These are phyloP conservation scores for Seminavis robusta DNA, from an alignment of 108 stramenopile species.

Conservation along the genomic window DNA sequence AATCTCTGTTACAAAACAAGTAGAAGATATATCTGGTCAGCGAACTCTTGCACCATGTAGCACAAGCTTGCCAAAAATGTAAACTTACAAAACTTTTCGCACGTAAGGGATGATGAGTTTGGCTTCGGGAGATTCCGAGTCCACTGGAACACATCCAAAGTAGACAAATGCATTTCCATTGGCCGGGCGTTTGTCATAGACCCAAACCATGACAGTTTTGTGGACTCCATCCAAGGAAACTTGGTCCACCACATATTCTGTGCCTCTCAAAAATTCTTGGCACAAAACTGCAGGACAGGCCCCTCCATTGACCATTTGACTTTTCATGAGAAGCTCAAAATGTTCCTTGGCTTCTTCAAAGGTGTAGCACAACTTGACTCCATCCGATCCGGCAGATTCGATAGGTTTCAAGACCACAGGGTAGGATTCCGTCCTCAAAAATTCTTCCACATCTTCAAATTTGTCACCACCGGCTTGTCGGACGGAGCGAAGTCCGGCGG, in stretches of 20 bases:
- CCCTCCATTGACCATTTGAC: constrained; percentile 48
- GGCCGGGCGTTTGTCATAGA: constrained; percentile 84
- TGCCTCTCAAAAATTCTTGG: constrained; percentile 54
- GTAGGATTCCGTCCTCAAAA: constrained; percentile 56
- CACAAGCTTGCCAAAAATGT: too few relatives aligned
- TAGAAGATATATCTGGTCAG: too few relatives aligned
- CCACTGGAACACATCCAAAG: constrained; percentile 64
- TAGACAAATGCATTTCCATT: constrained; percentile 88
- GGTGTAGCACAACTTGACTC: constrained; percentile 46
- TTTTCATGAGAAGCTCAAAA: constrained; percentile 45
- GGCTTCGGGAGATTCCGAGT: constrained; percentile 52
- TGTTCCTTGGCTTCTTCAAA: constrained; percentile 53
- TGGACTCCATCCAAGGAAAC: constrained; percentile 71
- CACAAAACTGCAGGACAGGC: constrained; percentile 30
- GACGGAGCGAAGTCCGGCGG: constrained; percentile 72
- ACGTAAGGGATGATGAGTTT: constrained; percentile 79
- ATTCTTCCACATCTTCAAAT: constrained; percentile 71
- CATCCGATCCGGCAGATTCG: constrained; percentile 88
- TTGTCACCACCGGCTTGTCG: constrained; percentile 77
- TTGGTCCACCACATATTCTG: constrained; percentile 77
- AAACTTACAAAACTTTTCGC: constrained; percentile 29
- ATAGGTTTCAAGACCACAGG: constrained; percentile 91
- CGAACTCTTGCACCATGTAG: too few relatives aligned
- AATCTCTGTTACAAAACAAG: too few relatives aligned
- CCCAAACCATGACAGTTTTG: constrained; percentile 85